Evolutionary conservation across 306 rosid species (phyloP), one percentile per base, ranked within the genome.

Genomic region (Vigna unguiculata): DNA sequence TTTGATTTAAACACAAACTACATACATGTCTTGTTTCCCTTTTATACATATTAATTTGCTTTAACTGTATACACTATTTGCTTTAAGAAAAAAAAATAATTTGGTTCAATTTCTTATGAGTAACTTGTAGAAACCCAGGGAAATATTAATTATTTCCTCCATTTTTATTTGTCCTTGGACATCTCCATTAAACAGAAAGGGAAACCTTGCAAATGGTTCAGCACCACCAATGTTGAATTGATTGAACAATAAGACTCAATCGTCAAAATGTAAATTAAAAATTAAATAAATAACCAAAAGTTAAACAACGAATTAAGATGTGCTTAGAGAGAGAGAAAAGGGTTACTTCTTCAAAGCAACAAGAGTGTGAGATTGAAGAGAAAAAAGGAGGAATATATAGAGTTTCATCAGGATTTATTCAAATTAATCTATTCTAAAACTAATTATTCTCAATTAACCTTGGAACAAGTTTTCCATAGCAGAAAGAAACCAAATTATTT

Each of bases 301-400:
- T 13, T 4, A 68, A 46, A 12, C 16, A 41, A 53, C 15, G 34
- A 60, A 65, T 65, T 40, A 63, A 3, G 28, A 19, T 19, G 0
- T 20, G 46, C 15, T 28, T 28, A 21, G 15, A 48, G 62, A 38
- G 12, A 55, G 78, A 81, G 63, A 76, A 52, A 68, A 81, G 83
- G 17, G 38, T 57, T 84, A 91, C 98, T 85, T 94, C 69, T 77
- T 84, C 67, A 94, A 84, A n/a, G n/a, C n/a, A n/a, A n/a, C n/a
- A n/a, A n/a, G n/a, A n/a, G n/a, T n/a, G n/a, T n/a, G n/a, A n/a
- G n/a, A n/a, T n/a, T n/a, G n/a, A n/a, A n/a, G n/a, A n/a, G n/a
- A n/a, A n/a, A n/a, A n/a, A n/a, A n/a, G n/a, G n/a, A n/a, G n/a
- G n/a, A n/a, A n/a, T n/a, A n/a, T n/a, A n/a, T n/a, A n/a, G n/a